Conservation (phyloP, 495 filamentous ascomycete species). For the Mytilinidion resinicola region DNA sequence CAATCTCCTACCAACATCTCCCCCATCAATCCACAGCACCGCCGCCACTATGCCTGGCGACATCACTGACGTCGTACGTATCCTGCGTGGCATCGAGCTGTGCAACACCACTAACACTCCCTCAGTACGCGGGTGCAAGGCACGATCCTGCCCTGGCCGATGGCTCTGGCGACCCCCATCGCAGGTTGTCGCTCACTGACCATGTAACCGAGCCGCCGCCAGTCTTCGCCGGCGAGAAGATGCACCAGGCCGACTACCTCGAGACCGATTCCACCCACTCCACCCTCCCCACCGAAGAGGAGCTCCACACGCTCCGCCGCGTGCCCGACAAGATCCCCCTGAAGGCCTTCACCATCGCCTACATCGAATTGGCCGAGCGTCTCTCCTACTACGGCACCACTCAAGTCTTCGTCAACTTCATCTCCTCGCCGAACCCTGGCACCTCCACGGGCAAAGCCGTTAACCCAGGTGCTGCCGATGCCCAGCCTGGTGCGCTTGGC, state of each 20-base stretch:
- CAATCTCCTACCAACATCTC: not conserved
- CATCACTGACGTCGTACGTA: conserved; percentile 13
- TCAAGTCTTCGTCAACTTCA: conserved; percentile 54
- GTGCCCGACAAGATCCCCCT: conserved; percentile 57
- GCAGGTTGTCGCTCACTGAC: not conserved
- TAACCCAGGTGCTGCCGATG: conserved; percentile 30
- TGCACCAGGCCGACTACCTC: conserved; percentile 4
- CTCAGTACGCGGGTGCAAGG: conserved; percentile 4
- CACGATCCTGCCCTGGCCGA: conserved; percentile 5
- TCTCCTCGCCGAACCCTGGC: conserved; percentile 56
- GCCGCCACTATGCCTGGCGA: conserved; percentile 10
- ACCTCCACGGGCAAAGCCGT: conserved; percentile 54
- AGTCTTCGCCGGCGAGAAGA: not conserved
- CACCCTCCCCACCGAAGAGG: conserved; percentile 49
- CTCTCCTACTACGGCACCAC: conserved; percentile 73
- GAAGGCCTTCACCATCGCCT: conserved; percentile 59
- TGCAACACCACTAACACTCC: not conserved
- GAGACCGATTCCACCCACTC: not conserved
- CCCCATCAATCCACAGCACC: not conserved
- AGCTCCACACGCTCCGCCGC: conserved; percentile 55
- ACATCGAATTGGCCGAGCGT: conserved; percentile 68
- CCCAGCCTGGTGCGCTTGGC: conserved; percentile 58
- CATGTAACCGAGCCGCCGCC: not conserved
- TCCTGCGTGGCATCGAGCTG: not conserved
- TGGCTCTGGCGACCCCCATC: conserved; percentile 6